Conservation (phyloP, 2,329 filamentous ascomycete genomes). For the Aspergillus fumigatiaffinis region DNA sequence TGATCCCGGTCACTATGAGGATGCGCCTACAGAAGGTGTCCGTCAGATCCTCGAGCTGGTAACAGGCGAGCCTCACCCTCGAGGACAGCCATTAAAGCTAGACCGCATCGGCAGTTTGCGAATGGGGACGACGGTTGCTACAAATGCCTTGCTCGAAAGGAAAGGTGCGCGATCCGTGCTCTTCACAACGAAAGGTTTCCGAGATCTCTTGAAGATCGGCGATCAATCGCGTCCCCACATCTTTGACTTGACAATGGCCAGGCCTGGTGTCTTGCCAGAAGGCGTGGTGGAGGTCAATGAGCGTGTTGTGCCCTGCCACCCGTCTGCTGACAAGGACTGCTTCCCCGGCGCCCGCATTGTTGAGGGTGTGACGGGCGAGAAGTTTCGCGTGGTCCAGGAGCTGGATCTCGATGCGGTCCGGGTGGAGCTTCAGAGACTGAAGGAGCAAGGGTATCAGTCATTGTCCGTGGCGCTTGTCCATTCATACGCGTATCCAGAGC, state of each 20-base stretch:
- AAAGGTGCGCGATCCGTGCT: slow-evolving; percentile 86
- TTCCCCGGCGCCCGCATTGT: slow-evolving; percentile 62
- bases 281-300: slow-evolving; percentile 82
- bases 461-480: slow-evolving; percentile 87
- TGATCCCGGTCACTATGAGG: slow-evolving; percentile 38
- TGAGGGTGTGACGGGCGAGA: slow-evolving; percentile 59
- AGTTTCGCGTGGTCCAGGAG: slow-evolving; percentile 64
- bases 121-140: slow-evolving; percentile 93
- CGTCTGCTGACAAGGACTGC: slow-evolving; percentile 60
- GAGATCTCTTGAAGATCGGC: slow-evolving; percentile 80
- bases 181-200: slow-evolving; percentile 82
- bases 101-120: slow-evolving; percentile 55
- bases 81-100: slow-evolving; percentile 33
- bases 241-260: slow-evolving; percentile 81
- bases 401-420: slow-evolving; percentile 53
- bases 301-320: slow-evolving; percentile 71
- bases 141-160: slow-evolving; percentile 81
- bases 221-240: slow-evolving; percentile 88
- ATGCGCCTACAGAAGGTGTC: slow-evolving; percentile 73
- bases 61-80: slow-evolving; percentile 32
- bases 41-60: slow-evolving; percentile 58
- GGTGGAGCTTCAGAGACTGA: slow-evolving; percentile 62
- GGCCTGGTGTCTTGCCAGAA: slow-evolving; percentile 82
- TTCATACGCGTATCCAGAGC: slow-evolving; percentile 82
- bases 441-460: slow-evolving; percentile 67